A percentile compares a stretch with the other conserved stretches of the same genome.
phyloP scores from a whole-genome alignment of 2,329 filamentous ascomycete genomes.

The Hirsutella rhossiliensis region DNA sequence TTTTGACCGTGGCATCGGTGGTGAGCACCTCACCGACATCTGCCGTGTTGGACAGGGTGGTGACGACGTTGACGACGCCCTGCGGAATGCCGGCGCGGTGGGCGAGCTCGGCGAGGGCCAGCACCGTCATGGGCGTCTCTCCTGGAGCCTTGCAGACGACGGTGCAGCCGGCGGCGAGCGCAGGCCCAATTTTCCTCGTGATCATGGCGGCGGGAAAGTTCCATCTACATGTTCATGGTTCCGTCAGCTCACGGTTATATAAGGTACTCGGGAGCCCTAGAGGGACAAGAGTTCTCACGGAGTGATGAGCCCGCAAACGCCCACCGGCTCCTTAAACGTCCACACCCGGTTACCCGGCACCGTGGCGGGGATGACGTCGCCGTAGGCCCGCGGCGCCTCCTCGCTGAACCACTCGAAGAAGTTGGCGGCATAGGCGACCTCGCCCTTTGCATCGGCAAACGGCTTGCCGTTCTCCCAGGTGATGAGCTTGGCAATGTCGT shows the following conservation, averaged over 20 bases:
- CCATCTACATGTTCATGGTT: constrained; percentile 39
- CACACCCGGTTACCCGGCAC: constrained; percentile 62
- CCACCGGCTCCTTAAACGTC: constrained; percentile 73
- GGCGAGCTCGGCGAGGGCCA: constrained; percentile 78
- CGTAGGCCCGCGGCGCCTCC: constrained; percentile 62
- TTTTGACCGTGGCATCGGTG: constrained; percentile 60
- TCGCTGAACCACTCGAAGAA: constrained; percentile 78
- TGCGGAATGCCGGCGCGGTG: constrained; percentile 79
- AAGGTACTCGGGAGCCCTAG: background rate
- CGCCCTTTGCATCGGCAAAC: constrained; percentile 58
- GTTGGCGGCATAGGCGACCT: constrained; percentile 59
- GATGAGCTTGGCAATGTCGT: constrained; percentile 72
- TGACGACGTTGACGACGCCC: constrained; percentile 85
- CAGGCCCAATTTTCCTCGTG: constrained; percentile 57
- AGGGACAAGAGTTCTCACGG: constrained; percentile 32
- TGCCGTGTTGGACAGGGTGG: constrained; percentile 65
- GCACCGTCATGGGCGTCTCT: constrained; percentile 84
- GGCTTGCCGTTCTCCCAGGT: constrained; percentile 90
- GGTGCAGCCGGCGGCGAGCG: constrained; percentile 88
- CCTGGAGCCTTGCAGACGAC: constrained; percentile 84
- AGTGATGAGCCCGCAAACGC: constrained; percentile 72
- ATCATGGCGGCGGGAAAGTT: constrained; percentile 78
- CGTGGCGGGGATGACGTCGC: constrained; percentile 61
- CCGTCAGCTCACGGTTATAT: background rate
- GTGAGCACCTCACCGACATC: constrained; percentile 69